These are phyloP conservation scores for Haplographium delicatum DNA, from an alignment of 495 filamentous ascomycete species.

Conservation along the genomic window DNA sequence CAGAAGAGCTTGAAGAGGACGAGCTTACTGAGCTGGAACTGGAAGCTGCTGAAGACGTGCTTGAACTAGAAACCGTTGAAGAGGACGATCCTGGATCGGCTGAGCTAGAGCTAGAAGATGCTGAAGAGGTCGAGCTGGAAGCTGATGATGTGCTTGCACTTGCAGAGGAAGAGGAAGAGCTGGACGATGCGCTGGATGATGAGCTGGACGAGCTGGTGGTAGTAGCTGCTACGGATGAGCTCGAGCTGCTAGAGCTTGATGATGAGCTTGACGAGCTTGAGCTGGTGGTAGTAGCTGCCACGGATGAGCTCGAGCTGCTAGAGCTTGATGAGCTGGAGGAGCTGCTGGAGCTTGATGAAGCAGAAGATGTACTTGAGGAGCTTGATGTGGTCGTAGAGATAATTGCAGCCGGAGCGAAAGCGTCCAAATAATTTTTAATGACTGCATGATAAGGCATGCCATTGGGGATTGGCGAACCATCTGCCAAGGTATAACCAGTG, in stretches of 20 bases:
- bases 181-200: no score
- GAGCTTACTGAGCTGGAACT: no score
- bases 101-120: no score
- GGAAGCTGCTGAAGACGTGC: slow-evolving; percentile 1
- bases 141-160: no score
- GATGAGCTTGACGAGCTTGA: no score
- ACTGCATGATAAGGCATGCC: background rate
- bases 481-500: background rate
- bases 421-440: slow-evolving; percentile 5
- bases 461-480: background rate
- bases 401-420: slow-evolving; percentile 19
- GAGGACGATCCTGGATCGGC: no score
- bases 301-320: background rate
- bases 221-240: no score
- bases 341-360: slow-evolving; percentile 1
- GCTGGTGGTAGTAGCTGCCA: background rate
- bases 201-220: no score
- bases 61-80: background rate
- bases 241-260: no score
- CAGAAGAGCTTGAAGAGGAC: background rate
- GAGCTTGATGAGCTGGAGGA: background rate
- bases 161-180: no score
- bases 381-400: slow-evolving; percentile 14
- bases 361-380: background rate
- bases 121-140: no score